These are phyloP conservation scores for Collybia sp. DNA, from an alignment of 768 basidiomycete species.

Conservation along the genomic window DNA sequence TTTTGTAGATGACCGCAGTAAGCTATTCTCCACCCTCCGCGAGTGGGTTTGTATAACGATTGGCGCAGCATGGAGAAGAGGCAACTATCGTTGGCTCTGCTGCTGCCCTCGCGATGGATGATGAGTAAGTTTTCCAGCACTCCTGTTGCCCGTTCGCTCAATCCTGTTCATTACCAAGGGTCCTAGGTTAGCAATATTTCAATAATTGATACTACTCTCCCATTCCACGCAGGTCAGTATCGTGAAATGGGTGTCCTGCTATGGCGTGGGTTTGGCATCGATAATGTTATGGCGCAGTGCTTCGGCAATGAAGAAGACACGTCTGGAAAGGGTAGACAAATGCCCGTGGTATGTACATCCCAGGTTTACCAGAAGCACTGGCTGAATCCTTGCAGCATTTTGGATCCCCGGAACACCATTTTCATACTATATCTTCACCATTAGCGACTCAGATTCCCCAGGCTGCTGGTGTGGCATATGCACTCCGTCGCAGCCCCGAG, in stretches of 20 bases:
- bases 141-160: neutral
- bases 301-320: conserved; percentile 83
- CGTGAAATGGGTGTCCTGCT: conserved; percentile 89
- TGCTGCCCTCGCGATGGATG: conserved; percentile 74
- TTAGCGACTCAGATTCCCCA: conserved; percentile 94
- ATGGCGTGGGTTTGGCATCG: conserved; percentile 79
- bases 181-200: conserved; percentile 54
- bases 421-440: conserved; percentile 92
- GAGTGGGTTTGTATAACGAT: conserved; percentile 1
- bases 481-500: conserved; percentile 71
- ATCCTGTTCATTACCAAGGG: conserved; percentile 34
- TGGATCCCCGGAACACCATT: conserved; percentile 78
- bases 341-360: conserved; percentile 72
- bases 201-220: conserved; percentile 1
- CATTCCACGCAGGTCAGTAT: conserved; percentile 64
- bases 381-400: conserved; percentile 57
- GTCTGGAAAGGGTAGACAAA: conserved; percentile 82
- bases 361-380: neutral
- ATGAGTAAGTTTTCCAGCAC: conserved; percentile 58
- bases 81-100: conserved; percentile 87
- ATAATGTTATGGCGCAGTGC: conserved; percentile 87
- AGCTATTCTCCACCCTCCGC: conserved; percentile 4
- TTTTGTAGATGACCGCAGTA: conserved; percentile 70
- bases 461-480: conserved; percentile 90
- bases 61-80: conserved; percentile 77